Conservation (phyloP, 352 stramenopile species). For the Pythium aristosporum region DNA sequence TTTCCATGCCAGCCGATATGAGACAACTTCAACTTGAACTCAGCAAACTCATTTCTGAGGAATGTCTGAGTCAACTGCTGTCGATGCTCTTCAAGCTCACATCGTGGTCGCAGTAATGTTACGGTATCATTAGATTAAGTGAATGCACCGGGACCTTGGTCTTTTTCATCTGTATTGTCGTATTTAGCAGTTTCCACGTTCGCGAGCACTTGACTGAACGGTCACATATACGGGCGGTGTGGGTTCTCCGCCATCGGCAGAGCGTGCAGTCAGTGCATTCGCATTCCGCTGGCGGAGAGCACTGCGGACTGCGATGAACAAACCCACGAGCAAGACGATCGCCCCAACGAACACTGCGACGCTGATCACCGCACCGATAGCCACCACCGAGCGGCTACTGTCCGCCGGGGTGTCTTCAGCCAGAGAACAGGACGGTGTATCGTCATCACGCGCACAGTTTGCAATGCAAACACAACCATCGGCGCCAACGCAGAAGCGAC, state of each 20-base stretch:
- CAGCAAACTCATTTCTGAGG: not conserved
- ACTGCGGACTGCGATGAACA: not conserved
- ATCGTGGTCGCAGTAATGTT: not conserved
- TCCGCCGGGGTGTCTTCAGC: too few relatives aligned
- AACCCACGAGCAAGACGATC: not conserved
- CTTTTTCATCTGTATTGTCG: too few relatives aligned
- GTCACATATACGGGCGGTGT: too few relatives aligned
- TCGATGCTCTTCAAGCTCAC: not conserved
- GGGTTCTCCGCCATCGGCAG: not conserved
- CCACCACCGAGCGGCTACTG: too few relatives aligned
- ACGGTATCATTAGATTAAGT: too few relatives aligned
- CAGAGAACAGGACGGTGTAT: not conserved
- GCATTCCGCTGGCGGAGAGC: not conserved
- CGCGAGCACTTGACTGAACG: too few relatives aligned
- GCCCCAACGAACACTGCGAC: not conserved
- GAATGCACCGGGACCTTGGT: too few relatives aligned
- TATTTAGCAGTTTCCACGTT: too few relatives aligned
- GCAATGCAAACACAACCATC: constrained; percentile 16
- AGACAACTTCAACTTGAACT: not conserved
- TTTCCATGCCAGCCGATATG: too few relatives aligned
- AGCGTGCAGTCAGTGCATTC: not conserved
- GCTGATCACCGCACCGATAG: not conserved
- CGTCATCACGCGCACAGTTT: constrained; percentile 2
- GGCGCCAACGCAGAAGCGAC: constrained; percentile 19
- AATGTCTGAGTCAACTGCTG: not conserved